These are phyloP conservation scores for Colletotrichum sp. DNA, from an alignment of 2,329 filamentous ascomycete species.

Conservation along the genomic window DNA sequence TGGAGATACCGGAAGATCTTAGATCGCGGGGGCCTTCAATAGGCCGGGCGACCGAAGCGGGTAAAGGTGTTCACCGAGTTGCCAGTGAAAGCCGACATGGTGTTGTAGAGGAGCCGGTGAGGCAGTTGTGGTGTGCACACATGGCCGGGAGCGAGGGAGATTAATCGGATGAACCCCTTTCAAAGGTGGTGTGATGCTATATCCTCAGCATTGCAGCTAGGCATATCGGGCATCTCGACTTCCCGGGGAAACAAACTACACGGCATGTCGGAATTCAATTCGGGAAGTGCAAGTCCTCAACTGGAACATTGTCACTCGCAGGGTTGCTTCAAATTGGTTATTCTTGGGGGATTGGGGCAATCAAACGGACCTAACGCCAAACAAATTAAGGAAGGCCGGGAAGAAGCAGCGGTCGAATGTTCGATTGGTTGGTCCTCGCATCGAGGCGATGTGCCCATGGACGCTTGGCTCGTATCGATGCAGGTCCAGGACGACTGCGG, in stretches of 20 bases:
- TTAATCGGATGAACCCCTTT: background rate
- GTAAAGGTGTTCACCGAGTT: background rate
- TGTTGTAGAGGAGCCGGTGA: background rate
- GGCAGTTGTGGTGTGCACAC: background rate
- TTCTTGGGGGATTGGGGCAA: background rate
- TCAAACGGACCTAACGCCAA: background rate
- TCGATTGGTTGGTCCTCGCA: background rate
- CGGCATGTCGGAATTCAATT: background rate
- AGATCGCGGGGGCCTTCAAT: background rate
- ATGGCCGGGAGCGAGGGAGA: background rate
- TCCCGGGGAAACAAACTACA: background rate
- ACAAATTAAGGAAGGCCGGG: background rate
- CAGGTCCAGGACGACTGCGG: background rate
- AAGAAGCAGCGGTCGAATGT: background rate
- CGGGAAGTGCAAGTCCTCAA: background rate
- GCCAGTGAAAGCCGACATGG: background rate
- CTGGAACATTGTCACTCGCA: background rate
- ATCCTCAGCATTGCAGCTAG: background rate
- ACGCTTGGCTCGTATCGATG: conserved; percentile 9
- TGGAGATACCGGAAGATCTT: background rate
- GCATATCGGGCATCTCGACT: background rate
- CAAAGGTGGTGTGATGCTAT: conserved; percentile 1
- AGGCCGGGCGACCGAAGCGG: background rate
- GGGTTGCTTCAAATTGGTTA: background rate
- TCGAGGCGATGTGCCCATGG: background rate